phyloP scores from a whole-genome alignment of 2,329 filamentous ascomycete species.

The Diplodia seriata region DNA sequence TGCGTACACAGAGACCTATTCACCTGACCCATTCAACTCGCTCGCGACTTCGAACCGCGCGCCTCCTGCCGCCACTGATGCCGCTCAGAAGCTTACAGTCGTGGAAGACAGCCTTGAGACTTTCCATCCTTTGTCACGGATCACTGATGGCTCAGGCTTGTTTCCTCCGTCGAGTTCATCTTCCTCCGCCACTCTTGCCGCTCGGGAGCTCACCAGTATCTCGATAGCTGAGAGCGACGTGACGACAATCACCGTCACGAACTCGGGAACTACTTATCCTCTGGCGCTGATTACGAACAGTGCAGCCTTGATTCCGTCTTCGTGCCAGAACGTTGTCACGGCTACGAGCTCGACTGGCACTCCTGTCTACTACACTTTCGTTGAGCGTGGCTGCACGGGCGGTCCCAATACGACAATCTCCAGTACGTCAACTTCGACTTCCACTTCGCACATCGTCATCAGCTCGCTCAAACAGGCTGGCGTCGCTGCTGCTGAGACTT shows the following conservation, averaged over 20 bases:
- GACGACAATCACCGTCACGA: not conserved
- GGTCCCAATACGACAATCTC: not conserved
- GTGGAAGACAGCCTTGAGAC: not conserved
- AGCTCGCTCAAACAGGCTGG: not conserved
- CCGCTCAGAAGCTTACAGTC: not conserved
- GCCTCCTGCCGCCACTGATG: not conserved
- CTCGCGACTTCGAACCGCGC: not conserved
- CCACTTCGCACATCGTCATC: not conserved
- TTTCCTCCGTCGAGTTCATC: not conserved
- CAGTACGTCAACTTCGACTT: conserved; percentile 8
- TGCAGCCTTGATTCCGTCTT: conserved; percentile 1
- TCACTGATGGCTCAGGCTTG: not conserved
- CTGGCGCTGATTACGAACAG: conserved; percentile 7
- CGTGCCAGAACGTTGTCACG: not conserved
- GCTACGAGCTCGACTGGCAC: not conserved
- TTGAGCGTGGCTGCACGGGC: conserved; percentile 12
- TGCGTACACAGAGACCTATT: not conserved
- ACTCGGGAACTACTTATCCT: conserved; percentile 1
- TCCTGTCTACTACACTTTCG: conserved; percentile 6
- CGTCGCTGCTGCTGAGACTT: not conserved
- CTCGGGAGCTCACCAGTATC: conserved; percentile 8
- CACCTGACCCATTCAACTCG: too few species aligned
- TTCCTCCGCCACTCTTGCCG: not conserved
- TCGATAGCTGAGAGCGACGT: not conserved
- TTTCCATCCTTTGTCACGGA: not conserved